Base-by-base conservation (phyloP, 495 filamentous ascomycete genomes). In the Xylaria sp. region DNA sequence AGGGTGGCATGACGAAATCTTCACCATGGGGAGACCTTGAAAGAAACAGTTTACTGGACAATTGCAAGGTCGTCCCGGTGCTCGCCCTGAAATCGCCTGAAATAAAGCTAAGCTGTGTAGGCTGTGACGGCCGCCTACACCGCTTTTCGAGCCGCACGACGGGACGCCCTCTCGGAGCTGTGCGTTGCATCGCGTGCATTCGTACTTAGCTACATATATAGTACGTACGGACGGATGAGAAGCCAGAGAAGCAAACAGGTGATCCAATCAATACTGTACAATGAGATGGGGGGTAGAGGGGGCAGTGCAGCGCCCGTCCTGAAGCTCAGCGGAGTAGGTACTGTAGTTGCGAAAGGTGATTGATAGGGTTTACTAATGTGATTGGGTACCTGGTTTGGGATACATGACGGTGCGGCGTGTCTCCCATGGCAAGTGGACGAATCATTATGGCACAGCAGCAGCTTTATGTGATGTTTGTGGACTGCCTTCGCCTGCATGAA, bases 391-490 rank as follows among this genome's bases (percentile, higher is more conserved):
- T 87, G 86, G 88, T 84, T 86, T 85, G 82, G 37, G 59, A 79
- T 75, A 73, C 74, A 81, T 84, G 73, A 75, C 40, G 83, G 80
- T 84, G 85, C 67, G 78, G 74, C 77, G 70, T 8, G 73, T 82
- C 31, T 48, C 31, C 44, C 81, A 82, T 90, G 86, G 85, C 88
- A 89, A 88, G 89, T 83, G 80, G 35, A 11, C 64, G 48, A 55
- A 67, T 67, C 33, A 55, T 41, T 19, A 2, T 11, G 29, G 19
- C 29, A 50, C 43, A 48, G 33, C 43, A 48, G 41, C 61, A 50
- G 29, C 33, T 41, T 24, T 61, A 21, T 21, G 43, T 15, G 26
- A 41, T 33, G 41, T 50, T 33, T 21, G 26, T 37, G 31, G 29
- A 37, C 33, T 33, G 3, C 29, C 55, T 19, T 5, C 58, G 3